Base-by-base conservation (phyloP, 1,284 basidiomycete genomes). In the Golubevia sp. region DNA sequence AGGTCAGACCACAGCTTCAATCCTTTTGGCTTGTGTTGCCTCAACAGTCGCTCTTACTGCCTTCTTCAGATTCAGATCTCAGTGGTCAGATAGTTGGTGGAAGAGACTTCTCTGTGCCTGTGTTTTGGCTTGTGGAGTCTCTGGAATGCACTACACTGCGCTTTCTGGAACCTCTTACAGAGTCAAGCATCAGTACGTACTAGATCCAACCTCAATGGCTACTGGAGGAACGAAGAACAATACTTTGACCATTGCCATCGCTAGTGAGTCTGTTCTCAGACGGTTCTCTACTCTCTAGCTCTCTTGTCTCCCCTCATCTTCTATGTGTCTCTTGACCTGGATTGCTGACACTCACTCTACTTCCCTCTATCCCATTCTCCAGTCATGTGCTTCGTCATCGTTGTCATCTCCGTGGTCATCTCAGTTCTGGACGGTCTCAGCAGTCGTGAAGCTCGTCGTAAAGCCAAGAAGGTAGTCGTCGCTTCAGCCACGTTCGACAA, bases 81-180 rank as follows among this genome's bases (percentile, higher is more conserved):
- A 86, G 67, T 87, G 86, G 86, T 81, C 85, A 58, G 85, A 86
- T 68, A 85, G 84, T 20, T 86, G 85, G 83, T 85, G 85, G 84
- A 86, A 86, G 76, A 83, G 86, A 27, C 70, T 82, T 58, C 62
- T 86, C 30, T 86, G 85, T 71, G 73, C 84, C 30, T 55, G 85
- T 51, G 70, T 85, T 55, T 73, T 87, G 18, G 85, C 86, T 3
- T 75, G 81, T 2, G 86, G 85, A 25, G 86, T 87, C 15, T 85
- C 83, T 52, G 85, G 85, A 62, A 87, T 87, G 86, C 86, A 87
- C 82, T 87, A 86, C 76, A 83, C 86, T 63, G 85, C 83, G 69
- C 80, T 86, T 23, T 85, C 84, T 24, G 86, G 86, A 13, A 85
- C 86, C 0, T 84, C 81, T 8, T 87, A 86, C 76, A 68, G 65